Evolutionary conservation across 179 eudicot species (phyloP).

Genomic region (Patellifolia procumbens): DNA sequence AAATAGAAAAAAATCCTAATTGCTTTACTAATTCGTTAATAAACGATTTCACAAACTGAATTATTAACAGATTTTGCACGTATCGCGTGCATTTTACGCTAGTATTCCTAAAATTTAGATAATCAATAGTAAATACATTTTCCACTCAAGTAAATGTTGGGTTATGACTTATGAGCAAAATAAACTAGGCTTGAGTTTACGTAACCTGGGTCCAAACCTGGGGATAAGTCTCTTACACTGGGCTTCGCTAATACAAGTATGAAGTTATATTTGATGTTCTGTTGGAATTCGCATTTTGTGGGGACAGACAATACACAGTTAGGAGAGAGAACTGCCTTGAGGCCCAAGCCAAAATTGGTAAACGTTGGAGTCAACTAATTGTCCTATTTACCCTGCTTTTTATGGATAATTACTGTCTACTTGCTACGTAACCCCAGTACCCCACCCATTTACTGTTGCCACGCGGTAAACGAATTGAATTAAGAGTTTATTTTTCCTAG

Average conservation of each 20-base stretch:
- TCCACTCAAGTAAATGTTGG: no score
- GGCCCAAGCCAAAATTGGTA: slow-evolving; percentile 32
- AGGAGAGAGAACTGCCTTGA: slow-evolving; percentile 34
- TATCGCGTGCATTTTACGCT: no score
- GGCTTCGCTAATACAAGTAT: background rate
- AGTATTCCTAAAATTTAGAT: no score
- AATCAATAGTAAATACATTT: no score
- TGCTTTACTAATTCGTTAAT: no score
- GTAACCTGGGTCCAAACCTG: background rate
- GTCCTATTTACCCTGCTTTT: background rate
- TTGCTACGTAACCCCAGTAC: background rate
- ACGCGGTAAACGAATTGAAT: background rate
- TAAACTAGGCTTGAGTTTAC: background rate
- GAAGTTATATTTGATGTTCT: no score
- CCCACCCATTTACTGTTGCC: background rate
- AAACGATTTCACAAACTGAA: no score
- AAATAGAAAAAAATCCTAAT: no score
- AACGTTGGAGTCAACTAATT: slow-evolving; percentile 11
- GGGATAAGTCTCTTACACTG: background rate
- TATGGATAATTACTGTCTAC: background rate
- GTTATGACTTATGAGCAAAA: background rate
- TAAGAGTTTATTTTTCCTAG: no score
- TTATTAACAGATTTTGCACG: no score
- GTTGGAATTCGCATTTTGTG: background rate
- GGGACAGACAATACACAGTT: background rate